A percentile compares a stretch with the other conserved stretches of the same genome.
phyloP scores from a whole-genome alignment of 169 alveolate genomes.

The Perkinsus olseni region DNA sequence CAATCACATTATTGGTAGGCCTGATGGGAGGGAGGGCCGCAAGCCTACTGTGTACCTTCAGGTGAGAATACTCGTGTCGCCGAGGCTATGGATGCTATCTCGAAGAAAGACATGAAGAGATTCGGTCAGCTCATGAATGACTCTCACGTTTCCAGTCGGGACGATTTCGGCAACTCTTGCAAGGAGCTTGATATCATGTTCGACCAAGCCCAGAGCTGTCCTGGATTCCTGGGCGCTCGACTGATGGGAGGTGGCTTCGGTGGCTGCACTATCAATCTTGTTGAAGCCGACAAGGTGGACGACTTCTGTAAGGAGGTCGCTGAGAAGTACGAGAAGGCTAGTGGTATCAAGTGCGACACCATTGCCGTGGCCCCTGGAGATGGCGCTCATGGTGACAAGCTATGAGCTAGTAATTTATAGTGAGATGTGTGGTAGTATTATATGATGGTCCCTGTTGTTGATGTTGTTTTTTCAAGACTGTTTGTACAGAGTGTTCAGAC shows the following conservation, averaged over 20 bases:
- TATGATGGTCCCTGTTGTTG: not conserved
- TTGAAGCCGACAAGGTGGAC: not conserved
- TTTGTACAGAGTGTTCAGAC: not conserved
- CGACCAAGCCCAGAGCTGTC: not conserved
- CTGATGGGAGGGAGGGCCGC: not conserved
- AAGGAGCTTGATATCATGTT: slow-evolving; percentile 7
- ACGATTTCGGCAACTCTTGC: slow-evolving; percentile 1
- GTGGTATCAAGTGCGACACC: not conserved
- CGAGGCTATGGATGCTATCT: not conserved
- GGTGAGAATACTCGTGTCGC: not conserved
- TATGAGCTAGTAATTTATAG: not conserved
- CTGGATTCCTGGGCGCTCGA: slow-evolving; percentile 7
- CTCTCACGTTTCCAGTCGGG: not conserved
- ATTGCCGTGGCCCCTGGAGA: not conserved
- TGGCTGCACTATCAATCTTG: slow-evolving; percentile 8
- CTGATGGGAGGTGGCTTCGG: slow-evolving; percentile 15
- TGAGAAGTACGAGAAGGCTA: not conserved
- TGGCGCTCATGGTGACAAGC: not conserved
- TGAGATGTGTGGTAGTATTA: not conserved
- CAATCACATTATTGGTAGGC: not conserved
- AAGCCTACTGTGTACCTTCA: not conserved
- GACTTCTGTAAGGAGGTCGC: not conserved
- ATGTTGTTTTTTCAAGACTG: not conserved
- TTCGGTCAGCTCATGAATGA: slow-evolving; percentile 3
- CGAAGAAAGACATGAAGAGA: not conserved